phyloP scores from a whole-genome alignment of 2,329 filamentous ascomycete genomes.

The Cercospora sp. region DNA sequence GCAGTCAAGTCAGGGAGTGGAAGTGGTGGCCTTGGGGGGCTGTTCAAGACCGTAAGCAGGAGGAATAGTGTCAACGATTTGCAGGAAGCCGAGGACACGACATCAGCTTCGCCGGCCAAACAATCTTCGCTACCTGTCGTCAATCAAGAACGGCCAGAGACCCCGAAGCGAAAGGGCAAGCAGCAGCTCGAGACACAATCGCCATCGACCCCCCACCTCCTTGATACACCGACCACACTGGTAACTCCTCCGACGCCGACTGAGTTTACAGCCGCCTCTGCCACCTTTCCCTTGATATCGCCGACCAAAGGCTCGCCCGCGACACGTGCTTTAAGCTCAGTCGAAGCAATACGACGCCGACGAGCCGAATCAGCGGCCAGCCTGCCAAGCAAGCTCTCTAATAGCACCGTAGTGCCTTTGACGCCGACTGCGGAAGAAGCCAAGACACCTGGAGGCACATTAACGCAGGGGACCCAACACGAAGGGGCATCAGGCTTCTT shows the following conservation, averaged over 20 bases:
- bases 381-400: slow-evolving; percentile 82
- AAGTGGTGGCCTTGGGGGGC: slow-evolving; percentile 45
- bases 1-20: slow-evolving; percentile 47
- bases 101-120: neutral
- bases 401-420: slow-evolving; percentile 67
- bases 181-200: slow-evolving; percentile 39
- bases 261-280: slow-evolving; percentile 37
- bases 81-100: slow-evolving; percentile 25
- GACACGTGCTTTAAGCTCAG: slow-evolving; percentile 27
- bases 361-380: slow-evolving; percentile 35
- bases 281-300: slow-evolving; percentile 27
- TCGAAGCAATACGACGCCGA: slow-evolving; percentile 38
- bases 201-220: slow-evolving; percentile 43
- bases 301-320: slow-evolving; percentile 49
- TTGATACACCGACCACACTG: slow-evolving; percentile 55
- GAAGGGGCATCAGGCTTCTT: slow-evolving; percentile 69
- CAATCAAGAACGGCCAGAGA: slow-evolving; percentile 28
- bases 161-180: slow-evolving; percentile 25
- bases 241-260: slow-evolving; percentile 66
- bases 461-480: slow-evolving; percentile 43
- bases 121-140: neutral
- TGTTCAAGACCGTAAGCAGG: slow-evolving; percentile 45
- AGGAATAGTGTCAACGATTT: slow-evolving; percentile 38
- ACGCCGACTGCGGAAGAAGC: slow-evolving; percentile 74
- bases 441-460: slow-evolving; percentile 59